Base-by-base conservation (phyloP, 75 land plant species). In the Sequoiadendron giganteum region DNA sequence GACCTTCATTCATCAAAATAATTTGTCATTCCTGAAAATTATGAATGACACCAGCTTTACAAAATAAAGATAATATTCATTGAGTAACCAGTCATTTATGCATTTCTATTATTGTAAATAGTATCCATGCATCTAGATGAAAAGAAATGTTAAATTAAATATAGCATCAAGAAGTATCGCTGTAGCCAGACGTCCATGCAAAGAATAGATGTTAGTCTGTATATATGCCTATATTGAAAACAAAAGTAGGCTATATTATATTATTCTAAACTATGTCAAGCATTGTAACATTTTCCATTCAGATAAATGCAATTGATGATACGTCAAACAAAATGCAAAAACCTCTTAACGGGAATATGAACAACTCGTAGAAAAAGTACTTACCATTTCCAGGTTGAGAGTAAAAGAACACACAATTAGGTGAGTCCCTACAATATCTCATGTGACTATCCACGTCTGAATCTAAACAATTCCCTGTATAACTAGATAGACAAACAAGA, bases 391-490 rank as follows among this genome's bases (percentile, higher is more conserved):
- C 84, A 82, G 84, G 52, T 47, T 82, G 84, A 82, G 84, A 82
- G 48, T 82, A 82, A 45, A 82, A 82, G 52, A 82, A 82, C 49
- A 82, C 84, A 82, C 84, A 82, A 82, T 82, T 82, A 47, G 84
- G 84, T n/a, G 84, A 47, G 14, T 28, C 25, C 30, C 14, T 11
- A 21, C 84, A 82, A 40, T 10, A 82, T 82, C 49, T 45, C 84
- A 82, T 82, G 84, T 82, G 84, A 45, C 84, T 82, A 45, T 82
- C 52, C 84, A 82, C 10, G 84, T 82, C 84, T 10, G 84, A 47
- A n/a, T 82, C 84, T n/a, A 82, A 47, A 45, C 84, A 82, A 82
- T 82, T 82, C 84, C 84, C 84, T 82, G 84, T 82, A 45, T 82
- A 82, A 47, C 84, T 82, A 82, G 28, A 82, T 42, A 45, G 48